Evolutionary conservation across 2,329 filamentous ascomycete genomes (phyloP).

Genomic region (Penicillium vulpinum): DNA sequence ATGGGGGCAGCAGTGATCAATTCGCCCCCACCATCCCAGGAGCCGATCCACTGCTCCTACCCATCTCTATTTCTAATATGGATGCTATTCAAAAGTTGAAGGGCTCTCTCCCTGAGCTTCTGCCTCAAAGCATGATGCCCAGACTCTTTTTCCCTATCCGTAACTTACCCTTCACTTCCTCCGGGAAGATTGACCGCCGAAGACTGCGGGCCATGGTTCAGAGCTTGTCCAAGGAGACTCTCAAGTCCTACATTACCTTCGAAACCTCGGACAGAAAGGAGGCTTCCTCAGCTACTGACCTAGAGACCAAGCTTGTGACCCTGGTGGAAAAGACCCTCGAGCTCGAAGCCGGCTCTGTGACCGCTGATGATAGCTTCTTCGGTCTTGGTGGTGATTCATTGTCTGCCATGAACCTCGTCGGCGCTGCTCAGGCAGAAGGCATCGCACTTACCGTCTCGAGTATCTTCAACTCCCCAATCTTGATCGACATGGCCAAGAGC

Average conservation of each 20-base stretch:
- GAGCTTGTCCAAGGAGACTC: slow-evolving; percentile 33
- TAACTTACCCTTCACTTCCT: slow-evolving; percentile 44
- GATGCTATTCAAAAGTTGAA: slow-evolving; percentile 29
- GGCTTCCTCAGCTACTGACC: slow-evolving; percentile 28
- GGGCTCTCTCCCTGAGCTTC: slow-evolving; percentile 23
- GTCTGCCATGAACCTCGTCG: slow-evolving; percentile 50
- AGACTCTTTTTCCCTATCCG: slow-evolving; percentile 45
- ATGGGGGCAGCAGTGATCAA: slow-evolving; percentile 25
- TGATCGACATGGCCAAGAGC: slow-evolving; percentile 45
- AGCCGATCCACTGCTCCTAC: slow-evolving; percentile 26
- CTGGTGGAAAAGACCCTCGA: slow-evolving; percentile 45
- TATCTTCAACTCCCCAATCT: slow-evolving; percentile 47
- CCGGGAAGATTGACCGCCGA: slow-evolving; percentile 47
- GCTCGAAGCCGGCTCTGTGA: slow-evolving; percentile 40
- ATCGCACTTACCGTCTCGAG: slow-evolving; percentile 45
- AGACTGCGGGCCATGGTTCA: slow-evolving; percentile 40
- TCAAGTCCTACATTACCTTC: slow-evolving; percentile 34
- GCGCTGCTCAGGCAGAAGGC: slow-evolving; percentile 41
- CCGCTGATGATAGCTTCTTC: slow-evolving; percentile 49
- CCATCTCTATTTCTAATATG: slow-evolving; percentile 26
- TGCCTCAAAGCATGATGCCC: slow-evolving; percentile 49
- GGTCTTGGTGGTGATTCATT: slow-evolving; percentile 50
- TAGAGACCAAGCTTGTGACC: slow-evolving; percentile 31
- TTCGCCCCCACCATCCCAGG: slow-evolving; percentile 18
- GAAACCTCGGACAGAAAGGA: slow-evolving; percentile 14